Base-by-base conservation (phyloP, 805 yeast species). In the Sugiyamaella smithiae region DNA sequence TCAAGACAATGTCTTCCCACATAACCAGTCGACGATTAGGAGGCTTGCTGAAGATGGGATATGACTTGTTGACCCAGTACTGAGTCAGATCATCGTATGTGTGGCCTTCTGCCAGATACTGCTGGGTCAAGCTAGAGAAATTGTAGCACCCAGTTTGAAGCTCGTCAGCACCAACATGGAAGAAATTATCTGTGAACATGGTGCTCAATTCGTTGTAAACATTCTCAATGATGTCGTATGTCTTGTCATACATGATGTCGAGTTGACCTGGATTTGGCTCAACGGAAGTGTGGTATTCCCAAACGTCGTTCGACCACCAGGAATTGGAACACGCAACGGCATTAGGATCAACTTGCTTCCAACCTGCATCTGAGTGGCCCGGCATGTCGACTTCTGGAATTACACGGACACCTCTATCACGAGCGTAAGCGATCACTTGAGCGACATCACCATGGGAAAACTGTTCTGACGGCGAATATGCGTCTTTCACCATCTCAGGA, bases 161-260 rank as follows among this genome's bases (percentile, higher is more conserved):
- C 56, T 72, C 76, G 51, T 72, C 75, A 31, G 59, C 63, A 4
- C 76, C 76, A 32, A 70, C 72, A 52, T 72, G 76, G 63, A 69
- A 69, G n/a, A 67, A 56, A 38, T 65, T 53, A 51, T 71, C 75
- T 4, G 53, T 40, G 53, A 71, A 72, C 12, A 69, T 46, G 1
- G 43, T 49, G 14, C 62, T 55, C 7, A 72, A 38, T 43, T 72
- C 75, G 9, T 63, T 47, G 52, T 63, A 70, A 5, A 72, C 67
- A 16, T 61, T 59, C 28, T 54, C 50, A 5, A 72, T 64, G 14
- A 68, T 63, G 2, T 67, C 63, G 48, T 67, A 69, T 2, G 73
- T 65, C 2, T 57, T 53, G 31, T 65, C 54, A 46, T 63, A 53
- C 40, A 68, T 40, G 42, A 70, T 60, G 45, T 71, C 71, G 35